These are phyloP conservation scores for Raddia distichophylla DNA, from an alignment of 176 grass and related monocot species.

Conservation along the genomic window DNA sequence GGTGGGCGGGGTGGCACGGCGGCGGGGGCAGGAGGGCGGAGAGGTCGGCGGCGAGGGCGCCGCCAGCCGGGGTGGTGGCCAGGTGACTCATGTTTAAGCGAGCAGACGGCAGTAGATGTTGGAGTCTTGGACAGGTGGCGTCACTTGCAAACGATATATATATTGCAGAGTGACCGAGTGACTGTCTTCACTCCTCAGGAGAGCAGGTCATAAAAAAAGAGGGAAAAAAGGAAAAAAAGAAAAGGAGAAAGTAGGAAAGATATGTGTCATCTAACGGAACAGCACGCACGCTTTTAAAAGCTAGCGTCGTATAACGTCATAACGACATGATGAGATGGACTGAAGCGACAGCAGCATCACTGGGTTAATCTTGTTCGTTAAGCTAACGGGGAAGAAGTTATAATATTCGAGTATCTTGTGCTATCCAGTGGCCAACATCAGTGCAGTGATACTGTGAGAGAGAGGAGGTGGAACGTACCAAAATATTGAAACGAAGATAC, in stretches of 20 bases:
- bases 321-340: conserved; percentile 44
- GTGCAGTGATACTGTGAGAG: no score
- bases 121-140: conserved; percentile 18
- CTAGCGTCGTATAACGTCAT: conserved; percentile 13
- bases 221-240: not conserved
- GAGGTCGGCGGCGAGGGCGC: no score
- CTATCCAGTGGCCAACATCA: no score
- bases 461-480: no score
- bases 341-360: conserved; percentile 28
- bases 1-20: no score
- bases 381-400: conserved; percentile 13
- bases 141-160: conserved; percentile 25
- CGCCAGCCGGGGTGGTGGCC: no score
- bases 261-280: conserved; percentile 48
- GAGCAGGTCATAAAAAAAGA: not conserved
- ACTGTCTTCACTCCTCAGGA: conserved; percentile 32
- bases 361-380: conserved; percentile 50
- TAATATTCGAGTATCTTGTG: no score
- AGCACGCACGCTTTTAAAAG: conserved; percentile 34
- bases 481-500: no score
- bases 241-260: conserved; percentile 30
- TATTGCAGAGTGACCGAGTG: conserved; percentile 33
- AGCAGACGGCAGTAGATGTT: no score
- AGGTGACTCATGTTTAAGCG: not conserved
- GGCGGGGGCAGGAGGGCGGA: no score